These are phyloP conservation scores for Hordeum pubiflorum DNA, from an alignment of 202 grass and related monocot species.

Conservation along the genomic window DNA sequence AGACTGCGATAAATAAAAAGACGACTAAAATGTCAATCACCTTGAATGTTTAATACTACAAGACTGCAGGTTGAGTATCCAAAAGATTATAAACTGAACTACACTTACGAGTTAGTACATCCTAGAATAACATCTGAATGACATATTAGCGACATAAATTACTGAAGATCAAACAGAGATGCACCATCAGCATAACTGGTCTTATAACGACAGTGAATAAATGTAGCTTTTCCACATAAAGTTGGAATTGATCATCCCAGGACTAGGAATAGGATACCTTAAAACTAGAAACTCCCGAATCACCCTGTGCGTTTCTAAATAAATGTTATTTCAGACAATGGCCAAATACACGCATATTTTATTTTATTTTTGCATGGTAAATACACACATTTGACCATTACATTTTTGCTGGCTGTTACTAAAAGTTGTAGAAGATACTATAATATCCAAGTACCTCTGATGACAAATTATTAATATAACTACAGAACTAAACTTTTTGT, in stretches of 20 bases:
- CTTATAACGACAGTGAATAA: too few relatives aligned
- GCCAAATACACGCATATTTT: neutral
- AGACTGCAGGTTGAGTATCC: neutral
- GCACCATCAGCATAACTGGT: neutral
- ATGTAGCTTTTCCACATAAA: neutral
- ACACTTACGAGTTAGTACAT: conserved; percentile 19
- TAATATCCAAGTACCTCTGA: neutral
- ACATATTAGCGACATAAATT: neutral
- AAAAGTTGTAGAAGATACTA: neutral
- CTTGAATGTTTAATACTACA: conserved; percentile 4
- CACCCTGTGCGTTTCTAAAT: neutral
- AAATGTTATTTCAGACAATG: neutral
- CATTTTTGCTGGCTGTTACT: neutral
- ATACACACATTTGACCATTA: neutral
- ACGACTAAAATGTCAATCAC: conserved; percentile 19
- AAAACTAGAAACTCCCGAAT: neutral
- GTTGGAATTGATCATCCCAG: neutral
- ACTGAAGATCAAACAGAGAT: neutral
- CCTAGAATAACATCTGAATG: neutral
- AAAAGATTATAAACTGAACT: conserved; percentile 21
- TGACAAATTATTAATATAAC: conserved; percentile 4
- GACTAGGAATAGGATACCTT: neutral
- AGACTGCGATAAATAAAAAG: conserved; percentile 48
- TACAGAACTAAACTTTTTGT: neutral
- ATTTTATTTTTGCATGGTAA: too few relatives aligned